Base-by-base conservation (phyloP, 371 early-diverging fungal genomes). In the Entomophthora muscae region DNA sequence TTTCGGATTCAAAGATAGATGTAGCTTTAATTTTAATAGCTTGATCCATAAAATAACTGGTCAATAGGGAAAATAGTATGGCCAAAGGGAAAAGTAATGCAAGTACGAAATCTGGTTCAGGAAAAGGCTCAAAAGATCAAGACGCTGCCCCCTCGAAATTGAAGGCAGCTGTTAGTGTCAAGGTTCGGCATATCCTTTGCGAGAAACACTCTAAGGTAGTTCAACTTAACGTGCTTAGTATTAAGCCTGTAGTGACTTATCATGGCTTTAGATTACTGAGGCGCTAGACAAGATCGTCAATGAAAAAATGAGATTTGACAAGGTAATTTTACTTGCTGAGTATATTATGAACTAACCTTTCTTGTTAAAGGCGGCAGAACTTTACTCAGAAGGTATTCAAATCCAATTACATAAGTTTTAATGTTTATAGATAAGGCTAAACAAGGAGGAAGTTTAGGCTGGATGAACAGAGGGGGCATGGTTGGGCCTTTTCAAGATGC, bases 401-500 rank as follows among this genome's bases (percentile, higher is more conserved):
- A 66, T 10, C 26, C 3, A 30, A 22, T 57, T 22, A 32, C 7
- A 29, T 31, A 12, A 42, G 2, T 53, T 24, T 24, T 26, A 52
- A n/a, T n/a, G 2, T n/a, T 10, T 13, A 21, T 57, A 68, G 89
- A 89, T 68, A 90, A 90, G 70, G 89, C 91, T 24, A 84, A 76
- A 33, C 70, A 75, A 31, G 79, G 79, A 64, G 79, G 78, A 73
- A 80, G 73, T 28, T 75, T 94, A 26, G 95, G 95, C 22, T 88
- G 90, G 88, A 85, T 86, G 88, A 75, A 71, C 2, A 77, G 95
- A 64, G 93, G 91, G 3, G 79, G 85, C 7, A 91, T 93, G 95
- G 91, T 90, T 3, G 93, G 90, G 1, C 72, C 83, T 0, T 94
- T 94, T 71, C 92, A 93, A 72, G 89, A 90, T 63, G 91, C 89